These are phyloP conservation scores for Nicotiana rustica DNA, from an alignment of 305 asterid species.

Conservation along the genomic window DNA sequence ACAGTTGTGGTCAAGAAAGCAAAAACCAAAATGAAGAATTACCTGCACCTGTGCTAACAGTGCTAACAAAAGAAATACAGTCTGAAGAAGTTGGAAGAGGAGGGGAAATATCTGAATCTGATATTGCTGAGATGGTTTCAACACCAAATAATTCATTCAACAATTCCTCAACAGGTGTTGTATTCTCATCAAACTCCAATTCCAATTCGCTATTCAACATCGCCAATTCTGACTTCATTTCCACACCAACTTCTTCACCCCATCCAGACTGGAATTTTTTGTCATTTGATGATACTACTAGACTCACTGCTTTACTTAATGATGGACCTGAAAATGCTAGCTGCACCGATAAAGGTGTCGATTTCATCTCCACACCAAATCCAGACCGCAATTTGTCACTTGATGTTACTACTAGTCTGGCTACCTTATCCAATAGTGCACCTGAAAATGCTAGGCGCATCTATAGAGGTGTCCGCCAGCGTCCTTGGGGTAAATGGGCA, in stretches of 20 bases:
- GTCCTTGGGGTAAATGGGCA: neutral
- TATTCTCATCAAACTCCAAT: constrained; percentile 1
- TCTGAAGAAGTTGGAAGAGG: neutral
- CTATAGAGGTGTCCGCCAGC: neutral
- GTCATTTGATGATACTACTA: neutral
- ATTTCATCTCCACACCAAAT: too few species aligned
- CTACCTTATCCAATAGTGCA: neutral
- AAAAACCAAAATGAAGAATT: constrained; percentile 1
- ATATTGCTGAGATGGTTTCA: constrained; percentile 5
- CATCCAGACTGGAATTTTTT: neutral
- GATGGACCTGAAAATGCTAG: neutral
- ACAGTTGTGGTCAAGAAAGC: constrained; percentile 27
- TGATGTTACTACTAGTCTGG: neutral
- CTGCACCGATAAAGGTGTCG: neutral
- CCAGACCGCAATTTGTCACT: neutral
- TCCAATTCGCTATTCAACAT: constrained; percentile 19
- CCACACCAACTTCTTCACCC: constrained; percentile 17
- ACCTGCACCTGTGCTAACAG: neutral
- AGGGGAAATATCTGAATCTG: neutral
- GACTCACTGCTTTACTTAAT: neutral
- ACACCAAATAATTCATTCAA: constrained; percentile 24
- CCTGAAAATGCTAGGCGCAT: neutral
- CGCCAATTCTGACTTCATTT: constrained; percentile 1
- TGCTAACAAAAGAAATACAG: neutral
- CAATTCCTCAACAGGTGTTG: constrained; percentile 1